Evolutionary conservation across 2,329 filamentous ascomycete genomes (phyloP), one percentile per base, ranked within the genome.

Genomic region (Colletotrichum tropicicola): DNA sequence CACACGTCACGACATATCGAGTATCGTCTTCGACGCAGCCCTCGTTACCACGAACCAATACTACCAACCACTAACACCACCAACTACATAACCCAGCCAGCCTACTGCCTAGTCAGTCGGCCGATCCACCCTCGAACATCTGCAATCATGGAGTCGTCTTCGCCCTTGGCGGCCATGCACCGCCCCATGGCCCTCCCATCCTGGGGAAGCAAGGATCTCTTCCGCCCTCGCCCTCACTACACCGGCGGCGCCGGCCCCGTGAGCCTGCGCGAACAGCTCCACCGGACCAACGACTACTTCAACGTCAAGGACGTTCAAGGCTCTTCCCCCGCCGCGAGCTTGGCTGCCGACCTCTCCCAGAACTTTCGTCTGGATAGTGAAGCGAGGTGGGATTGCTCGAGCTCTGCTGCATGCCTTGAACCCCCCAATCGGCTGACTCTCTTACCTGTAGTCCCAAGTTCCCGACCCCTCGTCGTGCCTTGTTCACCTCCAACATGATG

Each of bases 331-430:
- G 94, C 94, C 35, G 90, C 93, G 55, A 97, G 93, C 74, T 83
- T 99, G 71, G 95, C 94, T 43, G 94, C 94, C 67, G 96, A 99
- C 80, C 86, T 98, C 72, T 98, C 94, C 63, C 94, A 97, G 76
- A 99, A 98, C 83, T 97, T 98, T 77, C 92, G 95, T 76, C 92
- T 98, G 77, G 94, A 98, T 79, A 93, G 80, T 66, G 85, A 88
- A 59, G 78, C 91, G 74, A 98, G 94, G 95, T 98, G 84, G 71
- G 86, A 82, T 66, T 67, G 68, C 68, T 70, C 23, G 19, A 76
- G 70, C 73, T 70, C 73, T 45, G 19, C 35, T 52, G 27, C n/a
- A 30, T 28, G 17, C 32, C 27, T 15, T 27, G 37, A 9, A 25
- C 27, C 7, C 25, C n/a, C 25, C 21, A 5, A 23, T 25, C 41